Conservation (phyloP, 2,329 filamentous ascomycete genomes). For the Berkeleyomyces rouxiae region DNA sequence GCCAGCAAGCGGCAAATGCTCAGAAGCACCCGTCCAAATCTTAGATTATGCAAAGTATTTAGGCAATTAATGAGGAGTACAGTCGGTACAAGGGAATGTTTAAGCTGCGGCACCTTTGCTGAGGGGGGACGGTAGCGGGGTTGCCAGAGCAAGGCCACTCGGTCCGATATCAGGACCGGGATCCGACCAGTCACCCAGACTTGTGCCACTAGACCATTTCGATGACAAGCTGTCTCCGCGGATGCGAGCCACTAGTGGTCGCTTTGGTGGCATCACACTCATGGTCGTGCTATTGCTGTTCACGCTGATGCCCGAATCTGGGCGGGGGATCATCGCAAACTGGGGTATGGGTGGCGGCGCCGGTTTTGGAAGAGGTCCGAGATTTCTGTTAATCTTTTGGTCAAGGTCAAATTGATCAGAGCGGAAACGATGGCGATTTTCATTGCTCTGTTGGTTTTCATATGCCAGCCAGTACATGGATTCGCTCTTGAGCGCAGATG, state of each 20-base stretch:
- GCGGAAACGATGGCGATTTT: slow-evolving; percentile 38
- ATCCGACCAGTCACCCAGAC: slow-evolving; percentile 30
- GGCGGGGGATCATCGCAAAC: slow-evolving; percentile 16
- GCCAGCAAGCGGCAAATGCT: too few relatives aligned
- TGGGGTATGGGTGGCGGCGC: slow-evolving; percentile 14
- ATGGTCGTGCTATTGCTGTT: slow-evolving; percentile 23
- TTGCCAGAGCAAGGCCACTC: slow-evolving; percentile 14
- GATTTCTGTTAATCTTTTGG: slow-evolving; percentile 4
- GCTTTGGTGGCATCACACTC: slow-evolving; percentile 21
- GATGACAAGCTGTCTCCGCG: slow-evolving; percentile 23
- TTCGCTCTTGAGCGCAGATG: slow-evolving; percentile 19
- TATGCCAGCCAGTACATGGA: slow-evolving; percentile 27
- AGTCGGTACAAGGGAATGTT: background rate
- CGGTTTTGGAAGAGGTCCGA: slow-evolving; percentile 16
- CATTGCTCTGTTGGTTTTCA: slow-evolving; percentile 26
- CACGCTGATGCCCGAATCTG: slow-evolving; percentile 17
- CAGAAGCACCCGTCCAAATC: background rate
- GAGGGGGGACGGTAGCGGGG: background rate
- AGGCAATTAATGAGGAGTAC: background rate
- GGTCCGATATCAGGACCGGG: slow-evolving; percentile 38
- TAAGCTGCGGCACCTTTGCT: background rate
- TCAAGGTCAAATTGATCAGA: slow-evolving; percentile 53
- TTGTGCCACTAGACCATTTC: slow-evolving; percentile 34
- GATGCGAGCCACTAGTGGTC: slow-evolving; percentile 21
- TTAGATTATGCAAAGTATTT: background rate